These are phyloP conservation scores for Syncephalastrum contaminatum DNA, from an alignment of 371 early-diverging fungal genomes.

Conservation along the genomic window DNA sequence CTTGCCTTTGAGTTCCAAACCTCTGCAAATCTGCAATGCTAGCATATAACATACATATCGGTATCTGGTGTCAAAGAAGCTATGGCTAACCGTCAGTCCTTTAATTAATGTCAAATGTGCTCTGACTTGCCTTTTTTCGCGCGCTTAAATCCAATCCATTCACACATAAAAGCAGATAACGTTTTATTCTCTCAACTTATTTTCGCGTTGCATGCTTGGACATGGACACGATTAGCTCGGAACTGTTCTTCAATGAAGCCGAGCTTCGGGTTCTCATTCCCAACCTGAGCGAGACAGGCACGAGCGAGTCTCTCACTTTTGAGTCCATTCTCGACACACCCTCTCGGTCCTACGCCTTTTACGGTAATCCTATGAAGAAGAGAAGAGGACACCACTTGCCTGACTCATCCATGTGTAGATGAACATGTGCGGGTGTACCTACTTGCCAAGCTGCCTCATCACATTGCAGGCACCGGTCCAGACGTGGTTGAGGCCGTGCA, in stretches of 20 bases:
- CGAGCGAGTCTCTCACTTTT: slow-evolving; percentile 11
- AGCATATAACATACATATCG: too few species aligned
- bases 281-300: slow-evolving; percentile 27
- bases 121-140: too few species aligned
- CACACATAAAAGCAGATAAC: neutral
- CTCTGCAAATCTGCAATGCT: too few species aligned
- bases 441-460: slow-evolving; percentile 27
- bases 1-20: too few species aligned
- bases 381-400: too few species aligned
- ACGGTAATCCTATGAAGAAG: slow-evolving; percentile 20
- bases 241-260: slow-evolving; percentile 51
- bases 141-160: too few species aligned
- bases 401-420: slow-evolving; percentile 21
- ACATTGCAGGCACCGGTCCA: slow-evolving; percentile 31
- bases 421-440: slow-evolving; percentile 42
- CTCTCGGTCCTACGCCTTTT: slow-evolving; percentile 44
- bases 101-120: too few species aligned
- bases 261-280: slow-evolving; percentile 73
- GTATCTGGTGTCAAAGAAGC: too few species aligned
- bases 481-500: slow-evolving; percentile 26
- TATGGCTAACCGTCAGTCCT: too few species aligned
- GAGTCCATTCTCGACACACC: slow-evolving; percentile 19
- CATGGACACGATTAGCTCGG: slow-evolving; percentile 25
- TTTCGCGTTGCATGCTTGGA: slow-evolving; percentile 2
- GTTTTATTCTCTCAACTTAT: too few species aligned